phyloP scores from a whole-genome alignment of 1,284 basidiomycete genomes.

The Fistulinella cinereoalba region DNA sequence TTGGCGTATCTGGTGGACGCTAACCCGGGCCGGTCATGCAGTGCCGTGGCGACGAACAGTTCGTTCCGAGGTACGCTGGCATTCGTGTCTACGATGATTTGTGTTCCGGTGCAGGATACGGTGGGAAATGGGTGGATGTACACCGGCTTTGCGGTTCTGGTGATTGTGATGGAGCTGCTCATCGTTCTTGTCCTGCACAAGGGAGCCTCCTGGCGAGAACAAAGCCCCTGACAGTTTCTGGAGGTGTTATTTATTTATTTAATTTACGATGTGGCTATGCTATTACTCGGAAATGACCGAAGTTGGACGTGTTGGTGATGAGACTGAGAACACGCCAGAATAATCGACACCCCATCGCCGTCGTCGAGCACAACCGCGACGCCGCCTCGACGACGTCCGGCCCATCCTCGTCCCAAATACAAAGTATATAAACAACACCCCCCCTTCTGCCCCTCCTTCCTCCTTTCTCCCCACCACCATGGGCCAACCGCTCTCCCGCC shows the following conservation, averaged over 20 bases:
- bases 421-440: no score
- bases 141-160: slow-evolving; percentile 64
- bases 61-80: slow-evolving; percentile 67
- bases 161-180: slow-evolving; percentile 52
- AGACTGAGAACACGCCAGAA: slow-evolving; percentile 28
- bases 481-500: slow-evolving; percentile 31
- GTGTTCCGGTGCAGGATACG: slow-evolving; percentile 59
- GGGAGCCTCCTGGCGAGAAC: slow-evolving; percentile 44
- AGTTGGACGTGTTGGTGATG: slow-evolving; percentile 22
- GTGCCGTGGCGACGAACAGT: slow-evolving; percentile 70
- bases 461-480: slow-evolving; percentile 15
- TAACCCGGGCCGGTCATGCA: slow-evolving; percentile 69
- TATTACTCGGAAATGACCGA: slow-evolving; percentile 18
- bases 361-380: slow-evolving; percentile 16
- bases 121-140: slow-evolving; percentile 75
- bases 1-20: slow-evolving; percentile 77
- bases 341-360: slow-evolving; percentile 20
- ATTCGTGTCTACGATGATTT: slow-evolving; percentile 68
- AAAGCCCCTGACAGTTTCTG: slow-evolving; percentile 4
- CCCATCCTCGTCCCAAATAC: slow-evolving; percentile 1
- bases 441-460: background rate
- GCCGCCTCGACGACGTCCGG: slow-evolving; percentile 6
- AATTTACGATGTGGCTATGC: slow-evolving; percentile 21
- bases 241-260: slow-evolving; percentile 17
- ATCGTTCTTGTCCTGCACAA: slow-evolving; percentile 51